Evolutionary conservation across 192 early-diverging fungal species (phyloP).

Genomic region (Umbelopsis isabellina): DNA sequence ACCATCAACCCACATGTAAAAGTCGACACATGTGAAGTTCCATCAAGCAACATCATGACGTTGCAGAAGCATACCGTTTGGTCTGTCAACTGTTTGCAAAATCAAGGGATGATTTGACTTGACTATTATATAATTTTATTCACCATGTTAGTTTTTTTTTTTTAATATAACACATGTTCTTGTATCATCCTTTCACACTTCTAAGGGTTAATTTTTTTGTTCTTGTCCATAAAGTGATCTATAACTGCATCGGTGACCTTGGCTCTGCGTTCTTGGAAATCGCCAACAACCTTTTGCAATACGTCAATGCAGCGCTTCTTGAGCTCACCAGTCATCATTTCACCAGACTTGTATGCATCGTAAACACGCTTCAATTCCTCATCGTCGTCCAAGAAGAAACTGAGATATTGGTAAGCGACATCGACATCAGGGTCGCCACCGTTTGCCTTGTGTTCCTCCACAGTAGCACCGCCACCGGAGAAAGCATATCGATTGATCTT

Average conservation of each 20-base stretch:
- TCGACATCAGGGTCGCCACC: slow-evolving; percentile 97
- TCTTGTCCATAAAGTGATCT: slow-evolving; percentile 66
- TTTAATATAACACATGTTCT: not conserved
- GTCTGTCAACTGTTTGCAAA: too few relatives aligned
- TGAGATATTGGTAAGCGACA: slow-evolving; percentile 91
- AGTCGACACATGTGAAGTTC: too few relatives aligned
- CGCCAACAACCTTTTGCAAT: slow-evolving; percentile 73
- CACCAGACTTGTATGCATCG: slow-evolving; percentile 78
- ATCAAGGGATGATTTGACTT: too few relatives aligned
- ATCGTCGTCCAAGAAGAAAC: slow-evolving; percentile 95
- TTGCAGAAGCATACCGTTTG: too few relatives aligned
- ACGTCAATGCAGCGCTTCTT: slow-evolving; percentile 90
- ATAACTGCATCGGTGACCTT: slow-evolving; percentile 66
- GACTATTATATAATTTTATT: not conserved
- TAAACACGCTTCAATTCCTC: slow-evolving; percentile 75
- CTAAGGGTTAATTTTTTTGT: slow-evolving; percentile 38
- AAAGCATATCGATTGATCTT: slow-evolving; percentile 97
- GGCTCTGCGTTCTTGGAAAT: slow-evolving; percentile 74
- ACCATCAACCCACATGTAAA: too few relatives aligned
- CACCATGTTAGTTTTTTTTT: not conserved
- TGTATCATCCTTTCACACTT: not conserved
- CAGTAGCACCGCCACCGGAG: slow-evolving; percentile 86
- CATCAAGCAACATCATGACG: too few relatives aligned
- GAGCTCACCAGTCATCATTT: slow-evolving; percentile 84
- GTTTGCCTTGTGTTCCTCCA: slow-evolving; percentile 78